Base-by-base conservation (phyloP, 805 yeast genomes). In the Yarrowia sp. region DNA sequence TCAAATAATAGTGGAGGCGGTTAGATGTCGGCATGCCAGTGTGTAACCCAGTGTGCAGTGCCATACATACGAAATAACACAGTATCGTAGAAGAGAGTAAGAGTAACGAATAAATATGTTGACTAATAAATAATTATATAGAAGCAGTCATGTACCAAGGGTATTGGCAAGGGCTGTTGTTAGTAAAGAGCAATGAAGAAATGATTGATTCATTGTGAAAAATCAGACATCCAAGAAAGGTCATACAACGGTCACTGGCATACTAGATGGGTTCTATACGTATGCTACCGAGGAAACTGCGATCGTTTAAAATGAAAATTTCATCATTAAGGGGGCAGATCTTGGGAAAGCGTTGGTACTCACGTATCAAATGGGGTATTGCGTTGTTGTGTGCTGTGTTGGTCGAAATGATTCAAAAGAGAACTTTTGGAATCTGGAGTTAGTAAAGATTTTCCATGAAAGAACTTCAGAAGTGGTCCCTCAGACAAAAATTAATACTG, bases 201-300 rank as follows among this genome's bases (percentile, higher is more conserved):
- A 21, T 14, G 26, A 38, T 17, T 17, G 43, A n/a, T 35, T 24
- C 33, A 54, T 36, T 26, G 40, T 16, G 28, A 65, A 22, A 33
- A 66, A 72, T 76, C 79, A 76, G 79, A 76, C 79, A 76, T 76
- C 79, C 78, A 70, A 72, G 78, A 78, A 76, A 76, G 78, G 78
- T 73, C 71, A 41, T 64, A 71, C 68, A 66, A 67, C 79, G 78
- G 79, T 76, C 79, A 76, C 78, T 67, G 78, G 70, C 77, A 74
- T 69, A 73, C 79, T 66, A 69, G 66, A 67, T 72, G 74, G 78
- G 78, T 74, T 76, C 77, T 69, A 66, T 65, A 66, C 72, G 78
- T 71, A 67, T 71, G 75, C 79, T 76, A 76, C 79, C 78, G 79
- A 75, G 79, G 79, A 76, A 76, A 76, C 79, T 76, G 79, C 79